Percentiles rank a stretch among this genome's conserved stretches.
phyloP scores from a whole-genome alignment of 805 yeast species.

The Peterozyma toletana region DNA sequence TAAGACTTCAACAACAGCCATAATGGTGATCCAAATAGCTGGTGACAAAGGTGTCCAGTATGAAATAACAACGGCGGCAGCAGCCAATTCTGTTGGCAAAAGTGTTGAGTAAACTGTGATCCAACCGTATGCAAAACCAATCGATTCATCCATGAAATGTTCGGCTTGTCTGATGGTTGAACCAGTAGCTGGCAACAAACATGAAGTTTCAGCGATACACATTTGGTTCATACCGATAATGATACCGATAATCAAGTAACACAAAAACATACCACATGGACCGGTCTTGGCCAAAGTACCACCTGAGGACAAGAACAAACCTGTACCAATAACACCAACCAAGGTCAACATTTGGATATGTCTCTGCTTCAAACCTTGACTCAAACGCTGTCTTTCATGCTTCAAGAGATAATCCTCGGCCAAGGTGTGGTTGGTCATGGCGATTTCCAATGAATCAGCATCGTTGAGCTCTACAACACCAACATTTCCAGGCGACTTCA shows the following conservation, averaged over 20 bases:
- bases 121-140: slow-evolving; percentile 42
- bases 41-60: slow-evolving; percentile 38
- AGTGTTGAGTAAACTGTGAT: slow-evolving; percentile 24
- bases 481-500: neutral
- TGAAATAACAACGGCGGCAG: slow-evolving; percentile 37
- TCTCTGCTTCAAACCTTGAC: slow-evolving; percentile 15
- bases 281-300: slow-evolving; percentile 42
- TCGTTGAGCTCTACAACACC: slow-evolving; percentile 8
- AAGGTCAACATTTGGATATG: slow-evolving; percentile 44
- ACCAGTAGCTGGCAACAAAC: slow-evolving; percentile 30
- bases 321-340: slow-evolving; percentile 41
- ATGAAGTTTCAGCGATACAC: slow-evolving; percentile 27
- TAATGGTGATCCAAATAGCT: slow-evolving; percentile 38
- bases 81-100: slow-evolving; percentile 35
- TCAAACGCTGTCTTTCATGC: slow-evolving; percentile 7
- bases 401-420: slow-evolving; percentile 7
- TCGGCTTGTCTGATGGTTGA: slow-evolving; percentile 29
- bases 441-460: slow-evolving; percentile 6
- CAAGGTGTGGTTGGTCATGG: slow-evolving; percentile 7
- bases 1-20: slow-evolving; percentile 26
- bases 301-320: slow-evolving; percentile 50
- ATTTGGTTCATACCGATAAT: slow-evolving; percentile 9
- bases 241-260: slow-evolving; percentile 40
- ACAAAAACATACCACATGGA: slow-evolving; percentile 43
- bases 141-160: slow-evolving; percentile 33